Conservation (phyloP, 1,284 basidiomycete genomes). For the Sporisorium graminicola region DNA sequence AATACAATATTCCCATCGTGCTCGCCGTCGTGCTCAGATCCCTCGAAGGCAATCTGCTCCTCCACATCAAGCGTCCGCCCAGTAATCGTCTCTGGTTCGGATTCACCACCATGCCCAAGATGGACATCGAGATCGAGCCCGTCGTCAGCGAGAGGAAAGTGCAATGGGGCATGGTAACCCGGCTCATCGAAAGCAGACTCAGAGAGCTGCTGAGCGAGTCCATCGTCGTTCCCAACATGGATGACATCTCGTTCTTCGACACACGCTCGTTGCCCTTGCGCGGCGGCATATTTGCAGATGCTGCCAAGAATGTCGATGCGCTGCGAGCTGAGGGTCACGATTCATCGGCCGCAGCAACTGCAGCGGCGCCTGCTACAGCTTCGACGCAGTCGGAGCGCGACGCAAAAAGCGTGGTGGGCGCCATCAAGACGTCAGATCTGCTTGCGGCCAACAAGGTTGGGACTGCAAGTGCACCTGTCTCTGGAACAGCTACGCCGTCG, state of each 20-base stretch:
- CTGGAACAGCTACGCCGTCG: slow-evolving; percentile 38
- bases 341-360: slow-evolving; percentile 6
- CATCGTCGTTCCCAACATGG: slow-evolving; percentile 95
- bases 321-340: slow-evolving; percentile 10
- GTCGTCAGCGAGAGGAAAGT: slow-evolving; percentile 91
- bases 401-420: background rate
- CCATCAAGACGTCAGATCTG: slow-evolving; percentile 30
- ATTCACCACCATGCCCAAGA: slow-evolving; percentile 90
- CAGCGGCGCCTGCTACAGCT: slow-evolving; percentile 8
- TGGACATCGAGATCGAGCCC: slow-evolving; percentile 90
- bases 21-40: slow-evolving; percentile 86
- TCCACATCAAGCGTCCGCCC: slow-evolving; percentile 94
- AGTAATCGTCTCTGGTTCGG: slow-evolving; percentile 97
- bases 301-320: slow-evolving; percentile 70
- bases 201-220: slow-evolving; percentile 91
- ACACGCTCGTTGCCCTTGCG: slow-evolving; percentile 76
- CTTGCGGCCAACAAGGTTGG: slow-evolving; percentile 29
- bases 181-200: slow-evolving; percentile 87
- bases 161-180: slow-evolving; percentile 90
- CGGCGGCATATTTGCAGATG: slow-evolving; percentile 91
- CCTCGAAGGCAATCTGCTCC: slow-evolving; percentile 87
- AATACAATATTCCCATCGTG: slow-evolving; percentile 88
- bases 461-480: slow-evolving; percentile 43
- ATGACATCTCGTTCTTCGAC: slow-evolving; percentile 95
- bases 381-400: slow-evolving; percentile 19